Evolutionary conservation across 176 grass and related monocot species (phyloP).

Genomic region (Bonia amplexicaulis): DNA sequence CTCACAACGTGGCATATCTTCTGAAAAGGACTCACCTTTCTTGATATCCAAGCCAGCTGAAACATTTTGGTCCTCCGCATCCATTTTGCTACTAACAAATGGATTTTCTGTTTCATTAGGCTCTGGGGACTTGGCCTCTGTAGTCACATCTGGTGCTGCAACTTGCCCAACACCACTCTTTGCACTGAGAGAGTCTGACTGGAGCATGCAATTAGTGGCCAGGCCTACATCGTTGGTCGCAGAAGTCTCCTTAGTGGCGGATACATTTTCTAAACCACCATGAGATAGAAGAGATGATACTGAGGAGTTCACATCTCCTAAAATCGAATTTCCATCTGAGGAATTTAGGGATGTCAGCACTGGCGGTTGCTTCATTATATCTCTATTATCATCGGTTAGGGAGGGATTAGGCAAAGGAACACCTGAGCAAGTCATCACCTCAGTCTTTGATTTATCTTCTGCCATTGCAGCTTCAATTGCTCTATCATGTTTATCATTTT

Average conservation of each 20-base stretch:
- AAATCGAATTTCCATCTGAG: constrained; percentile 15
- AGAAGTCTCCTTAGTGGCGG: constrained; percentile 14
- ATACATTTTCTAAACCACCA: constrained; percentile 19
- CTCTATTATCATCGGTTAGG: constrained; percentile 9
- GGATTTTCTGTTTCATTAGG: constrained; percentile 17
- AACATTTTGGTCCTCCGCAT: constrained; percentile 6
- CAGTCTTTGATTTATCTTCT: constrained; percentile 15
- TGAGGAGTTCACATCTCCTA: constrained; percentile 33
- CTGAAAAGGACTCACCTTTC: constrained; percentile 18
- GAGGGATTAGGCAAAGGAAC: constrained; percentile 8
- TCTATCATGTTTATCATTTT: background rate
- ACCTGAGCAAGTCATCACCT: background rate
- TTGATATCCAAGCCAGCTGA: constrained; percentile 13
- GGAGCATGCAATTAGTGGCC: background rate
- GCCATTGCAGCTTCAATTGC: background rate
- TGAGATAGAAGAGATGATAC: constrained; percentile 20
- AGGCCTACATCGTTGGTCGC: constrained; percentile 18
- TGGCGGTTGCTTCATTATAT: constrained; percentile 16
- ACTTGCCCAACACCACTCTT: background rate
- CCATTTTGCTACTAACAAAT: background rate
- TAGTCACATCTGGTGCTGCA: background rate
- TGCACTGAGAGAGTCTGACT: constrained; percentile 14
- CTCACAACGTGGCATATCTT: constrained; percentile 8
- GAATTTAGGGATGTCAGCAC: background rate
- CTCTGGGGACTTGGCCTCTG: background rate